Base-by-base conservation (phyloP, 2,329 filamentous ascomycete species). In the Lasiodiplodia sp. region DNA sequence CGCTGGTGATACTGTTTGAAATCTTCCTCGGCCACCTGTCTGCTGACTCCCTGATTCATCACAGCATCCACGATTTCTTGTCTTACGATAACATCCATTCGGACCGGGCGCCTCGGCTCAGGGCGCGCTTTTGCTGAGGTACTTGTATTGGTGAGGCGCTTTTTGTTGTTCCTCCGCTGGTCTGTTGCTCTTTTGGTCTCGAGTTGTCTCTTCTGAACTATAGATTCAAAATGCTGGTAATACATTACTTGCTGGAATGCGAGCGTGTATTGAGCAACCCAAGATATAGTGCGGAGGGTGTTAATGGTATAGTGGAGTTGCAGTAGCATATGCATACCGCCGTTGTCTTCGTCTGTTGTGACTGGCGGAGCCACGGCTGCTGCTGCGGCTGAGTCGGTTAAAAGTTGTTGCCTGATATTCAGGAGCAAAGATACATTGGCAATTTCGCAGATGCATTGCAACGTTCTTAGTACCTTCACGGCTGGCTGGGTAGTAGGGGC, bases 341-440 rank as follows among this genome's bases (percentile, higher is more conserved):
- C 8, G 55, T 21, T 40, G 31, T 10, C 23, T 40, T 23, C 38
- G 1, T 10, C 23, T 40, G 55, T 3, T 8, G 23, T 58, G 4
- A 14, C 21, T 40, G 34, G 14, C 18, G 31, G 34, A 25, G 10
- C 21, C 6, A 18, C 11, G 23, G 34, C 14, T 23, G 55, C 4
- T 40, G 34, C 34, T 12, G 31, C 6, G 11, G n/a, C 34, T 31
- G 51, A 25, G 12, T 55, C 16, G 4, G 28, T 31, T 7, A 37
- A 28, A n/a, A 56, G 28, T 4, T 56, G 53, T 31, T 31, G 16
- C 28, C 28, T 28, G 34, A 60, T 21, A 3, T 60, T 38, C 14
- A 60, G 57, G 57, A 60, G 57, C 37, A 44, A 60, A 4, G 57
- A 38, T 10, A 60, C 47, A 14, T 47, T 60, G 37, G 57, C 57